These are phyloP conservation scores for Zygotorulaspora chibaensis DNA, from an alignment of 805 yeast genomes.

Conservation along the genomic window DNA sequence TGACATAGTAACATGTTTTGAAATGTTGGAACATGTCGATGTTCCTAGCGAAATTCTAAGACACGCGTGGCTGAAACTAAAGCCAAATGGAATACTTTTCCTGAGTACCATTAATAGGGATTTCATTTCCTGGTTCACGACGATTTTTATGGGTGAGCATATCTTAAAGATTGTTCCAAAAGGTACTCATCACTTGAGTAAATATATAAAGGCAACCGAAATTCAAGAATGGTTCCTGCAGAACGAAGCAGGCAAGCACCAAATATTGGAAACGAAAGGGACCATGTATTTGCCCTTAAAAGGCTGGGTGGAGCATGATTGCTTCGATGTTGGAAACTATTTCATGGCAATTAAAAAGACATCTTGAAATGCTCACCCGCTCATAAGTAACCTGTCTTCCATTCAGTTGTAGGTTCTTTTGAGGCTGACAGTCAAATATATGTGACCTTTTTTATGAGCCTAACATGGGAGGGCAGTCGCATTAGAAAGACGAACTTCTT, in stretches of 20 bases:
- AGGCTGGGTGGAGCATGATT: constrained; percentile 77
- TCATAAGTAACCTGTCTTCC: too few species aligned
- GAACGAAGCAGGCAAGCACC: constrained; percentile 42
- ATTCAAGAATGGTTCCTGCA: constrained; percentile 59
- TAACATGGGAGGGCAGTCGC: too few species aligned
- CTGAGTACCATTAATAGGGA: constrained; percentile 92
- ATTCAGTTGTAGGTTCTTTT: too few species aligned
- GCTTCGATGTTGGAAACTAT: constrained; percentile 71
- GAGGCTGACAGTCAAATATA: too few species aligned
- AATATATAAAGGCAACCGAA: constrained; percentile 77
- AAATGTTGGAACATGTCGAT: constrained; percentile 91
- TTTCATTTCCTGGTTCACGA: constrained; percentile 81
- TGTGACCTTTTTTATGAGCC: too few species aligned
- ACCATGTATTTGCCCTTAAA: constrained; percentile 74
- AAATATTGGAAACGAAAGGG: constrained; percentile 67
- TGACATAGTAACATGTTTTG: constrained; percentile 87
- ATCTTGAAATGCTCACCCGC: background rate
- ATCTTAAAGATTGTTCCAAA: constrained; percentile 76
- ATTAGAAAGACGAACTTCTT: too few species aligned
- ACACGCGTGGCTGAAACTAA: constrained; percentile 64
- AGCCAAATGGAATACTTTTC: constrained; percentile 72
- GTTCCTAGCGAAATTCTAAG: constrained; percentile 68
- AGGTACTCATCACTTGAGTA: constrained; percentile 86
- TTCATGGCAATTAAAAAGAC: constrained; percentile 74
- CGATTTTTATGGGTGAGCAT: constrained; percentile 86